phyloP scores from a whole-genome alignment of 495 filamentous ascomycete genomes.

The Daldinia decipiens region DNA sequence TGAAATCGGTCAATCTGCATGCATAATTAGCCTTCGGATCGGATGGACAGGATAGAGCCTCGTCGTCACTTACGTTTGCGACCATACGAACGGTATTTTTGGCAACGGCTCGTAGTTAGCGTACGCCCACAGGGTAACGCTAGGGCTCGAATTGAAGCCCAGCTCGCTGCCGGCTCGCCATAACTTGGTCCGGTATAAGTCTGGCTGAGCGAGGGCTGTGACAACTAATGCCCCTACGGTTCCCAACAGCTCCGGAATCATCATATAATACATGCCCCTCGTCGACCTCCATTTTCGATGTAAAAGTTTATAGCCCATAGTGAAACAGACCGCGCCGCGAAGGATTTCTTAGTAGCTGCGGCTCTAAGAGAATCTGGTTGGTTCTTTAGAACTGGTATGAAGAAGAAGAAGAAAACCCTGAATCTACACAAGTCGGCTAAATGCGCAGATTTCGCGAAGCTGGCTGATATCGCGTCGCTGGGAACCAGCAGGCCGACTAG shows the following conservation, averaged over 20 bases:
- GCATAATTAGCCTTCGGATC: conserved; percentile 22
- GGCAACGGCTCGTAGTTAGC: conserved; percentile 77
- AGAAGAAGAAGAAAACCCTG: neutral
- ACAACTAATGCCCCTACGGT: conserved; percentile 78
- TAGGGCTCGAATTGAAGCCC: conserved; percentile 85
- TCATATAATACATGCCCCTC: conserved; percentile 69
- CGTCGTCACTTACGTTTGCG: conserved; percentile 70
- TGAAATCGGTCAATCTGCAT: conserved; percentile 78
- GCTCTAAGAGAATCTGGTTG: conserved; percentile 24
- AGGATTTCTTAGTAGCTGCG: conserved; percentile 22
- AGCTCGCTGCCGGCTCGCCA: conserved; percentile 84
- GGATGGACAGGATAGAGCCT: conserved; percentile 12
- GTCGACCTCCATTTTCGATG: conserved; percentile 72
- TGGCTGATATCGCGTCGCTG: conserved; percentile 37
- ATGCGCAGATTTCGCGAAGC: conserved; percentile 33
- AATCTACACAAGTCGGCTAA: conserved; percentile 28
- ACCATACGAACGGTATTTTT: conserved; percentile 81
- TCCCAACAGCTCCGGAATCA: conserved; percentile 74
- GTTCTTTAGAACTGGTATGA: neutral
- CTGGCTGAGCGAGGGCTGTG: conserved; percentile 82
- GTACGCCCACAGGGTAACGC: conserved; percentile 74
- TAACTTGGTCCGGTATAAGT: conserved; percentile 79
- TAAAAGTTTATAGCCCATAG: conserved; percentile 56
- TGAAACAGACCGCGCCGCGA: conserved; percentile 38
- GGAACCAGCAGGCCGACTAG: conserved; percentile 35